Percentiles rank a stretch among this genome's conserved stretches.
Conservation (phyloP, 202 grass and related monocot species). For the Digitaria exilis region DNA sequence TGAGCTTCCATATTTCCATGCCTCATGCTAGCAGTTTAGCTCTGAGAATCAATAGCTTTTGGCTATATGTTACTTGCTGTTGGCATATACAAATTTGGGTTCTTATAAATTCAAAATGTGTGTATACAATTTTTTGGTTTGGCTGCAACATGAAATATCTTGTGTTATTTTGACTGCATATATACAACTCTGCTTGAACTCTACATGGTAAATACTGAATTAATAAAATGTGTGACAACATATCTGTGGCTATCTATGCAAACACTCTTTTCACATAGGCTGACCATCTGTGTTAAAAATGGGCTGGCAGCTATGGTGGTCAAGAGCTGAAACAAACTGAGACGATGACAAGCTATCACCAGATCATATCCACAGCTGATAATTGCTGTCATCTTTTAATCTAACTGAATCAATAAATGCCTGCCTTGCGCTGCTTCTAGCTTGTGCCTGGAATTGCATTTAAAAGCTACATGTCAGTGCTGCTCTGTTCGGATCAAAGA, state of each 20-base stretch:
- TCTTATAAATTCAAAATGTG: background rate
- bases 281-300: slow-evolving; percentile 16
- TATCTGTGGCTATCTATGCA: slow-evolving; percentile 28
- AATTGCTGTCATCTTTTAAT: slow-evolving; percentile 29
- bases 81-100: background rate
- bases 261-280: slow-evolving; percentile 13
- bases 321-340: slow-evolving; percentile 6
- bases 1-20: slow-evolving; percentile 18
- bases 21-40: background rate
- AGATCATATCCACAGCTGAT: background rate
- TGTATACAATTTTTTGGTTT: background rate
- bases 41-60: background rate
- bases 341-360: background rate
- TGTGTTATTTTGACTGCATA: slow-evolving; percentile 14
- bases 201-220: slow-evolving; percentile 16
- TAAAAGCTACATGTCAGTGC: slow-evolving; percentile 23
- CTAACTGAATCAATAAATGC: slow-evolving; percentile 12
- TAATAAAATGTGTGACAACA: background rate
- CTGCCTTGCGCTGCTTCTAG: slow-evolving; percentile 7
- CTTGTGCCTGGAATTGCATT: slow-evolving; percentile 40
- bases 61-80: background rate
- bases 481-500: background rate
- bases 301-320: background rate
- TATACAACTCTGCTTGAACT: slow-evolving; percentile 31
- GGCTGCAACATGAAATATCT: background rate